Base-by-base conservation (phyloP, 2,329 filamentous ascomycete genomes). In the Claviceps humidiphila region DNA sequence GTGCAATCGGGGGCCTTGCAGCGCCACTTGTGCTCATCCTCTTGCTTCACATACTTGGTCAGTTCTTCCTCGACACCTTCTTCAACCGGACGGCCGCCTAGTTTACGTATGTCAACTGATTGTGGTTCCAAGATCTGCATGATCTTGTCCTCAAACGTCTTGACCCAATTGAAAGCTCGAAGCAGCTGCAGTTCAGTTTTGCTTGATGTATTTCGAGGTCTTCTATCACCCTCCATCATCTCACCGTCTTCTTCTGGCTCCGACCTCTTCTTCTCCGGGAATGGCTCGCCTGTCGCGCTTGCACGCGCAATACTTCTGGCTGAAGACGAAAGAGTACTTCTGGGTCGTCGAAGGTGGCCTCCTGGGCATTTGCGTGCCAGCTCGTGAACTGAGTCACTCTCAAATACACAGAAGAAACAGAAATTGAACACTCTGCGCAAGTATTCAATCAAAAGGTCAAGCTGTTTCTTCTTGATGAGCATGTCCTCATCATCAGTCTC, bases 391-490 rank as follows among this genome's bases (percentile, higher is more conserved):
- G 91, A 97, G 67, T 98, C 93, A 63, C 89, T 93, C 70, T 98
- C 93, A 60, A 98, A 97, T 5, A 98, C 94, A 66, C 93, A 98
- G 74, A 97, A 98, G 75, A 98, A 96, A 73, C 93, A 98, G 71
- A 98, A 97, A 70, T 93, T 96, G 76, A 94, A 95, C 50, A 98
- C 93, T 16, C 93, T 84, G 50, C 93, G 89, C 54, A 98, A 77
- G 66, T 98, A 98, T 70, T 98, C 93, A 51, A 97, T 93, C 67
- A 95, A 77, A 39, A 98, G 75, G 69, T 98, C 93, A 49, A 98
- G 80, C 63, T 93, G 90, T 75, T 98, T 97, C 78, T 97, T 97
- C 75, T 95, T 93, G 42, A 84, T 78, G 51, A 96, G 68, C 41
- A 96, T 74, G 42, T 96, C 89, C 63, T 95, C 89, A 61, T 95